Conservation (phyloP, 345 rosid species). For the Excoecaria cochinchinensis region DNA sequence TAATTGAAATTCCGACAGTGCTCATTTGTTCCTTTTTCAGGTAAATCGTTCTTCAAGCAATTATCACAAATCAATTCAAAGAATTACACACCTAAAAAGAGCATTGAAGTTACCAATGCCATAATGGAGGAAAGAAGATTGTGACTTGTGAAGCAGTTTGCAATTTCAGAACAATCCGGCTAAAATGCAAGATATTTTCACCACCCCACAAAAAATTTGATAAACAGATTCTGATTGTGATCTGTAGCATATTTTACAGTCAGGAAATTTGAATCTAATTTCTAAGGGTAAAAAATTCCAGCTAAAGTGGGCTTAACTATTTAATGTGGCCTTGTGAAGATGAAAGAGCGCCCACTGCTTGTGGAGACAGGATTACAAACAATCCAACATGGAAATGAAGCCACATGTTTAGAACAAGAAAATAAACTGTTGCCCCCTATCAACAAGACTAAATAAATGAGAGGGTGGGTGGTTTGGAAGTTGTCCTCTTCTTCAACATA, state of each 20-base stretch:
- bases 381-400: conserved; percentile 1
- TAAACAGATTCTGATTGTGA: neutral
- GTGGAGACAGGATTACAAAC: neutral
- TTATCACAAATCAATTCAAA: no score
- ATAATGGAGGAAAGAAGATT: neutral
- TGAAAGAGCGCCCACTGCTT: neutral
- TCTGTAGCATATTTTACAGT: neutral
- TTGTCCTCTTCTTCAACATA: neutral
- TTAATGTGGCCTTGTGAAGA: neutral
- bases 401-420: neutral
- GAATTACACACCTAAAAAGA: neutral
- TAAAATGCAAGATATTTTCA: neutral
- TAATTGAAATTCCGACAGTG: no score
- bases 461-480: conserved; percentile 3
- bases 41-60: no score
- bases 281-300: neutral
- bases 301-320: neutral
- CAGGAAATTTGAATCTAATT: neutral
- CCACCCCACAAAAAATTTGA: neutral
- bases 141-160: neutral
- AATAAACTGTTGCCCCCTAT: neutral
- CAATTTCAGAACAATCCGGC: neutral
- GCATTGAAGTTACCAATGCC: neutral
- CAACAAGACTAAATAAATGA: no score
- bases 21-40: no score